Evolutionary conservation across 2,329 filamentous ascomycete species (phyloP).

Genomic region (Microcera coccophila): DNA sequence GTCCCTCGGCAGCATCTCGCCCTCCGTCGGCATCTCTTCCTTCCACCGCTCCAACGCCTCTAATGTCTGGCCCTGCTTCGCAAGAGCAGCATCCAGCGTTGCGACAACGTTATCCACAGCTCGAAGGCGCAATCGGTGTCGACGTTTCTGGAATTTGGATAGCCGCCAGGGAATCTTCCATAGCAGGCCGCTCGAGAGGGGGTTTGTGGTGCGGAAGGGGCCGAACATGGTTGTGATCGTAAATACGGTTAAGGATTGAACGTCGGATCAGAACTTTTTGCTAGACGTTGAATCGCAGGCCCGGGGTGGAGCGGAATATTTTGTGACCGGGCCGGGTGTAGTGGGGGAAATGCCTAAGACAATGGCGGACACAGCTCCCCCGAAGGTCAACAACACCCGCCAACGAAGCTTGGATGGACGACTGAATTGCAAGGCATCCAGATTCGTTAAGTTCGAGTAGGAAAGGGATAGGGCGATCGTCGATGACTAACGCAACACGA

Average conservation of each 20-base stretch:
- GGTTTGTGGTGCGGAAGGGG: constrained; percentile 72
- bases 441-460: too few species aligned
- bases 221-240: constrained; percentile 69
- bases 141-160: constrained; percentile 83
- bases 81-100: constrained; percentile 73
- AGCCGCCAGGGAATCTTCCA: constrained; percentile 99
- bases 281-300: constrained; percentile 1
- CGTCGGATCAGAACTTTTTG: constrained; percentile 22
- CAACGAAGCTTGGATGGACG: neutral
- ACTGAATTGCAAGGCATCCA: neutral
- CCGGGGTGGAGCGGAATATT: constrained; percentile 29
- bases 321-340: constrained; percentile 16
- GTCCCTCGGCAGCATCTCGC: constrained; percentile 91
- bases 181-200: constrained; percentile 74
- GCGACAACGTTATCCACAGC: constrained; percentile 85
- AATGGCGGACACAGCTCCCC: too few species aligned
- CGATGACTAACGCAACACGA: constrained; percentile 42
- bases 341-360: neutral
- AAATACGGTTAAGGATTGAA: constrained; percentile 11
- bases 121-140: constrained; percentile 77
- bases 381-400: neutral
- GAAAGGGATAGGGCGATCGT: constrained; percentile 1
- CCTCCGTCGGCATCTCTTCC: constrained; percentile 89
- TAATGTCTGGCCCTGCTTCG: constrained; percentile 65
- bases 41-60: constrained; percentile 89